Base-by-base conservation (phyloP, 139 green algal genomes). In the Chlorella sp. region DNA sequence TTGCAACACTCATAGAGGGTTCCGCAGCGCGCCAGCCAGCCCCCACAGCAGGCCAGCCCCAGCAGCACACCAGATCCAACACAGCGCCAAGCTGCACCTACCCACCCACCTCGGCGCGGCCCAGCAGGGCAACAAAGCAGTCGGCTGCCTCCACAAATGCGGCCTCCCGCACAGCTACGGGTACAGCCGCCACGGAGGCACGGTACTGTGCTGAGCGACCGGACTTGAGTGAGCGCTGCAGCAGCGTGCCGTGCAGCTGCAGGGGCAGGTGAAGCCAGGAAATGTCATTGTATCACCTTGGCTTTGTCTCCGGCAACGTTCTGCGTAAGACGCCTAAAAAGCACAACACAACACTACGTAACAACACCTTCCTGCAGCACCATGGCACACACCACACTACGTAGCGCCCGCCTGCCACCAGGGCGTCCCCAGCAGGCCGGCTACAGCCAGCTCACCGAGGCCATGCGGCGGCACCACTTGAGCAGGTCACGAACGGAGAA, bases 381-480 rank as follows among this genome's bases (percentile, higher is more conserved):
- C n/a, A n/a, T n/a, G n/a, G n/a, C n/a, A n/a, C n/a, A n/a, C n/a
- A n/a, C n/a, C n/a, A n/a, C n/a, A n/a, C n/a, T n/a, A n/a, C n/a
- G n/a, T n/a, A n/a, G n/a, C n/a, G n/a, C n/a, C n/a, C n/a, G n/a
- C n/a, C n/a, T n/a, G n/a, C n/a, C n/a, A n/a, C n/a, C 7, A 7
- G 11, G 44, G 44, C 44, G 11, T 7, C 44, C 44, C 44, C 11
- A 7, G 7, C 44, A 7, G 11, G 44, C 44, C 7, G 44, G 44
- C 7, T 11, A 55, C 44, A 55, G 9, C 26, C 28, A 12, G 1
- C 67, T 36, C 67, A 86, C 81, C 23, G 80, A 39, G 44, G 32
- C 57, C 89, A 98, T 93, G 83, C 96, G 91, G 4, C 74, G 67
- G 72, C 89, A 93, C 96, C 94, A 98, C 88, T 98, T 98, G 80